Conservation (phyloP, 148 eudicot genomes). For the Tetragonia tetragonoides region DNA sequence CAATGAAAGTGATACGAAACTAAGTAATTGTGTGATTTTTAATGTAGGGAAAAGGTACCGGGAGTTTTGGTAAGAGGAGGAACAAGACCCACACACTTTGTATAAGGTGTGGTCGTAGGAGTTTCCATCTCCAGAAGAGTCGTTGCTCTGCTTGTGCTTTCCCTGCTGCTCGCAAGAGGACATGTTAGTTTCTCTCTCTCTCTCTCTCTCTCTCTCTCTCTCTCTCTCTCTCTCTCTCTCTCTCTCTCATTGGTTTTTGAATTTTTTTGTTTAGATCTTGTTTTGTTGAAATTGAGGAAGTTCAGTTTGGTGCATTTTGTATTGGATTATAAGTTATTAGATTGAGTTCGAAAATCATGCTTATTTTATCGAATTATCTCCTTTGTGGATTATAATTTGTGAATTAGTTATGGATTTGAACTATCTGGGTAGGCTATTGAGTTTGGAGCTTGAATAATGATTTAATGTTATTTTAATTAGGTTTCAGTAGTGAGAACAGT, state of each 20-base stretch:
- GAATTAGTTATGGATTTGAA: not conserved
- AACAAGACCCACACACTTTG: constrained; percentile 64
- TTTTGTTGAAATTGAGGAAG: not conserved
- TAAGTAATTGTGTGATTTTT: not conserved
- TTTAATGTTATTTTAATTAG: too few relatives aligned
- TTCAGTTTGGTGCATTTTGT: too few relatives aligned
- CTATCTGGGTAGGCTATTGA: not conserved
- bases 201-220: too few relatives aligned
- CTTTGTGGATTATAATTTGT: not conserved
- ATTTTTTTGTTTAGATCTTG: not conserved
- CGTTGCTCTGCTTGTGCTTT: constrained; percentile 53
- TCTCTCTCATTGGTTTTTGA: not conserved
- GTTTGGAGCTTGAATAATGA: not conserved
- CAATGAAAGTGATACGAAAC: not conserved
- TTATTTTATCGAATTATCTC: not conserved
- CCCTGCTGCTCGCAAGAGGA: constrained; percentile 50
- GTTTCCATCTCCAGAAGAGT: constrained; percentile 62
- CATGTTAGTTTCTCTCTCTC: constrained; percentile 34
- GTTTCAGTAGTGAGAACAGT: too few relatives aligned
- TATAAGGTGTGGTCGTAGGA: constrained; percentile 56
- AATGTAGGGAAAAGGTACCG: constrained; percentile 49
- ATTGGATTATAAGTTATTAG: not conserved
- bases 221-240: not conserved
- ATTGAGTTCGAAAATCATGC: not conserved
- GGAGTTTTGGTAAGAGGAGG: constrained; percentile 62